Evolutionary conservation across 805 yeast species (phyloP).

Genomic region (Nakazawaea laoshanensis): DNA sequence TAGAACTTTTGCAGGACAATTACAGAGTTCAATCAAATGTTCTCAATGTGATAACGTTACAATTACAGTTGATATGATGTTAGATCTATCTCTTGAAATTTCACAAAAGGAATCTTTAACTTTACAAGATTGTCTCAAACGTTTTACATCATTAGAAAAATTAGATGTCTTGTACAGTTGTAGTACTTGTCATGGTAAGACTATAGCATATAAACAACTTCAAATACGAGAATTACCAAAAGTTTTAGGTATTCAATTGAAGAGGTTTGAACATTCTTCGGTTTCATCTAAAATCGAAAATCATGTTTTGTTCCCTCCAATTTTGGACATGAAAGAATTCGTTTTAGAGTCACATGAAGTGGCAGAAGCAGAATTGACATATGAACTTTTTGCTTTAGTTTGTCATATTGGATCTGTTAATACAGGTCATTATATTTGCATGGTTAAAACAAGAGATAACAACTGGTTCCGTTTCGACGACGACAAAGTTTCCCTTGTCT

Average conservation of each 20-base stretch:
- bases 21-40: constrained; percentile 76
- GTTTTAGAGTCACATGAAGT: constrained; percentile 14
- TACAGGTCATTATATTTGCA: constrained; percentile 90
- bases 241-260: constrained; percentile 76
- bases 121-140: constrained; percentile 58
- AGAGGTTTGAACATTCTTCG: constrained; percentile 60
- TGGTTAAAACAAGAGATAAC: constrained; percentile 63
- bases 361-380: constrained; percentile 27
- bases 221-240: constrained; percentile 64
- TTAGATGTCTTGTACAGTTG: constrained; percentile 73
- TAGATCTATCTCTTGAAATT: constrained; percentile 82
- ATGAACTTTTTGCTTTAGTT: constrained; percentile 81
- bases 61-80: constrained; percentile 77
- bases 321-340: constrained; percentile 64
- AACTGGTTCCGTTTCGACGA: constrained; percentile 93
- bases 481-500: constrained; percentile 61
- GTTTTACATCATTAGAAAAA: constrained; percentile 71
- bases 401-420: constrained; percentile 89
- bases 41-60: constrained; percentile 55
- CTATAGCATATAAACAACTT: constrained; percentile 67
- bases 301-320: constrained; percentile 64
- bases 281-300: constrained; percentile 67
- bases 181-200: constrained; percentile 48
- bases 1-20: constrained; percentile 71
- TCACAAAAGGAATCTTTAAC: constrained; percentile 8